Evolutionary conservation across 75 land plant species (phyloP), one percentile per base, ranked within the genome.

Genomic region (Cunninghamia lanceolata): DNA sequence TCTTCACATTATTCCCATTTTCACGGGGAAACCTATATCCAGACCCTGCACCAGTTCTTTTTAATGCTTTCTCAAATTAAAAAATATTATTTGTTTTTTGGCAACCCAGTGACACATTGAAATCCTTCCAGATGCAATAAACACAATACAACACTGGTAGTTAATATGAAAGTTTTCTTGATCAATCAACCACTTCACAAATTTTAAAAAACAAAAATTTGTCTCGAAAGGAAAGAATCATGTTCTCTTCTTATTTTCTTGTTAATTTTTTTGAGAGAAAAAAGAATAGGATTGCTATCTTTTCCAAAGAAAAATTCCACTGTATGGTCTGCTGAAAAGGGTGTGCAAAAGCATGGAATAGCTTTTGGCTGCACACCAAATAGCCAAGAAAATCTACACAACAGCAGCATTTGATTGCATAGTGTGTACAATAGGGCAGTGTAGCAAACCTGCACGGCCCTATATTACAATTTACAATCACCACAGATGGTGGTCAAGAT

Each of bases 401-500:
- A 83, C 40, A 53, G 84, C 56, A 54, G 63, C 84, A 53, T 54
- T 50, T 83, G 40, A 32, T 52, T 83, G 47, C 84, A 83, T 83
- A 28, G 56, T 25, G 63, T 83, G 36, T 34, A 83, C 84, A 83
- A 32, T 25, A 83, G 84, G 84, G 40, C 84, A 16, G 63, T 15
- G 66, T 54, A 83, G 63, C 56, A 54, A 45, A 32, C 63, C 84
- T 83, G 13, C 84, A 83, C 28, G 54, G 63, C 16, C 63, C 84
- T 83, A 83, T 19, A 83, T 83, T 83, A 83, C 84, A 83, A 83
- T 83, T 83, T 83, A 83, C 84, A 54, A 46, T 83, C 84, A 50
- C 84, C 84, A 50, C 63, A 54, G 34, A 54, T 32, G 84, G 84
- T 83, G 84, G 32, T 83, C 35, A 63, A 83, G 75, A 83, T 82